Evolutionary conservation across 208 protist species (phyloP).

Genomic region (Angomonas deanei): DNA sequence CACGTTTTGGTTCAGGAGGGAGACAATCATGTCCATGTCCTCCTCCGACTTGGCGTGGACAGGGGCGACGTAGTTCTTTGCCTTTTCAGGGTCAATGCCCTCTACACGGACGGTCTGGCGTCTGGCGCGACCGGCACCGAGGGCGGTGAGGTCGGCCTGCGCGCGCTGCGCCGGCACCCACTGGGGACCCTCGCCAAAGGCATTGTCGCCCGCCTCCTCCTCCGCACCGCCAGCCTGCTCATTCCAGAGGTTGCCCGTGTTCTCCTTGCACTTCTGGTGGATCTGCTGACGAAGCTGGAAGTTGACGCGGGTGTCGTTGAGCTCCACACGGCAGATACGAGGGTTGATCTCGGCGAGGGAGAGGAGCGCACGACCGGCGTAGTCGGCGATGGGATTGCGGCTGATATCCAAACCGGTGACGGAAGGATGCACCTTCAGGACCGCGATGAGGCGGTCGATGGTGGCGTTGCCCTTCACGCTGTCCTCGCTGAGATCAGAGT

Average conservation of each 20-base stretch:
- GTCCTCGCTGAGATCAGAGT: slow-evolving; percentile 85
- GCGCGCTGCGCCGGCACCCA: slow-evolving; percentile 55
- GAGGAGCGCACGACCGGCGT: slow-evolving; percentile 83
- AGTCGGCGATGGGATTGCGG: slow-evolving; percentile 87
- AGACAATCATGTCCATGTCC: slow-evolving; percentile 67
- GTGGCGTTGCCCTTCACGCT: slow-evolving; percentile 84
- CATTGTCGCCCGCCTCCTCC: slow-evolving; percentile 15
- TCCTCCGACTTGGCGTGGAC: slow-evolving; percentile 72
- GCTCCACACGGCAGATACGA: slow-evolving; percentile 71
- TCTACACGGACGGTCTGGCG: slow-evolving; percentile 78
- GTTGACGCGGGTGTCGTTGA: slow-evolving; percentile 81
- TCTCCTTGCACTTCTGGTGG: slow-evolving; percentile 78
- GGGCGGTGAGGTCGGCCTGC: slow-evolving; percentile 60
- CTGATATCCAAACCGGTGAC: slow-evolving; percentile 77
- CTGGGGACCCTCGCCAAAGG: slow-evolving; percentile 60
- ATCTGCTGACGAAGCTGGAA: slow-evolving; percentile 81
- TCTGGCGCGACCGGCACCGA: slow-evolving; percentile 60
- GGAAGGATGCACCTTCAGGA: slow-evolving; percentile 74
- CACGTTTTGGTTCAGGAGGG: slow-evolving; percentile 79
- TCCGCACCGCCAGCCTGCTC: slow-evolving; percentile 25
- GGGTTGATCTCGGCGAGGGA: slow-evolving; percentile 70
- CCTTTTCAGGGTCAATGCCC: slow-evolving; percentile 78
- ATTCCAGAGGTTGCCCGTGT: slow-evolving; percentile 72
- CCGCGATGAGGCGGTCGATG: slow-evolving; percentile 80
- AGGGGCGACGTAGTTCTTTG: slow-evolving; percentile 73